A percentile compares a stretch with the other conserved stretches of the same genome.
These are phyloP conservation scores for Clarireedia hainanense DNA, from an alignment of 2,329 filamentous ascomycete species.

Conservation along the genomic window DNA sequence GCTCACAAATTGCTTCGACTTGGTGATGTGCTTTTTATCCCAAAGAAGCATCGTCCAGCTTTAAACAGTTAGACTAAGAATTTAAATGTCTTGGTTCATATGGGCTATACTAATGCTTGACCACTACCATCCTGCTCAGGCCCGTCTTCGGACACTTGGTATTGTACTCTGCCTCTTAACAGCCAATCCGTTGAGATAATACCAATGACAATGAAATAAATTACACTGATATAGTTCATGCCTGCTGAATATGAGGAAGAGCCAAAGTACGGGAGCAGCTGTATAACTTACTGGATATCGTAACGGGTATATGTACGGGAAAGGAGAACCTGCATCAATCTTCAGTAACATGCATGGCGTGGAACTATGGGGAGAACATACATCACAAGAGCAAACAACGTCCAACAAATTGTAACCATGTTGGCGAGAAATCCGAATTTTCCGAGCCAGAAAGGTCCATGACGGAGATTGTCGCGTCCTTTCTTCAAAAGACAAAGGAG, in stretches of 20 bases:
- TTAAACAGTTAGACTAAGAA: not conserved
- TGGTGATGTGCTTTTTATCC: not conserved
- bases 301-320: conserved; percentile 4
- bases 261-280: not conserved
- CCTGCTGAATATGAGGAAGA: not conserved
- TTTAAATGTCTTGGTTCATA: not conserved
- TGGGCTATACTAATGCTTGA: not conserved
- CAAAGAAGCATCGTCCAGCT: not conserved
- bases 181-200: conserved; percentile 1
- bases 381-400: conserved; percentile 50
- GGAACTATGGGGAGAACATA: conserved; percentile 25
- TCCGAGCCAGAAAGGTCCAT: conserved; percentile 48
- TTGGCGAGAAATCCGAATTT: conserved; percentile 52
- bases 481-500: conserved; percentile 30
- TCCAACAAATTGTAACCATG: conserved; percentile 46
- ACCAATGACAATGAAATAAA: not conserved
- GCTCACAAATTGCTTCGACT: not conserved
- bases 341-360: not conserved
- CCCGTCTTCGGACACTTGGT: not conserved
- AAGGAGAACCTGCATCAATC: conserved; percentile 2
- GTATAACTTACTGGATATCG: conserved; percentile 1
- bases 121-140: not conserved
- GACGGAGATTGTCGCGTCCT: conserved; percentile 47
- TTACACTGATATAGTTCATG: conserved; percentile 9
- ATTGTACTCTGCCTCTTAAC: conserved; percentile 1